A percentile compares a stretch with the other conserved stretches of the same genome.
Conservation (phyloP, 2,329 filamentous ascomycete species). For the Aspergillus cejpii region DNA sequence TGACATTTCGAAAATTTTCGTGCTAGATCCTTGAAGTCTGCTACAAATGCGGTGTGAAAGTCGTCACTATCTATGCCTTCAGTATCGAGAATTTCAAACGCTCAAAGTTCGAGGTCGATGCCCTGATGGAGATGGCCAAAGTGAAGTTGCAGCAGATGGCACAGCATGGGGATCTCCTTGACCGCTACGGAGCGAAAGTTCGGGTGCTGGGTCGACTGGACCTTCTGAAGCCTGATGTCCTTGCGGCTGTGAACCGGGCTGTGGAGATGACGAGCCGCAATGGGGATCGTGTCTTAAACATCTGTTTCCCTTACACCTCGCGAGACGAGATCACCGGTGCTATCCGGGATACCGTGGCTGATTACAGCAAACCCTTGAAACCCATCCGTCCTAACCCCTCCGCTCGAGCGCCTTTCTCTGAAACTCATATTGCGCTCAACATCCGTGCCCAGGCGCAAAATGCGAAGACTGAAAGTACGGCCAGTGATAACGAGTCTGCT, state of each 20-base stretch:
- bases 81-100: conserved; percentile 99
- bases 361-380: conserved; percentile 69
- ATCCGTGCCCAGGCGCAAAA: conserved; percentile 60
- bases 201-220: conserved; percentile 78
- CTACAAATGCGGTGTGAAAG: conserved; percentile 94
- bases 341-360: conserved; percentile 77
- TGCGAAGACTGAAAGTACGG: conserved; percentile 32
- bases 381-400: conserved; percentile 29
- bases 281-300: conserved; percentile 72
- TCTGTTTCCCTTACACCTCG: conserved; percentile 96
- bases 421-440: conserved; percentile 77
- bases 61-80: conserved; percentile 96
- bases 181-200: conserved; percentile 84
- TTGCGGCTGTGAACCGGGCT: conserved; percentile 79
- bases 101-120: conserved; percentile 92
- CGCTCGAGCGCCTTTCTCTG: conserved; percentile 67
- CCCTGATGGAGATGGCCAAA: conserved; percentile 95
- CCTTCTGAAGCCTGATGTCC: conserved; percentile 76
- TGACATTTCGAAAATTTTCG: neutral
- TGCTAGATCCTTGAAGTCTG: conserved; percentile 87
- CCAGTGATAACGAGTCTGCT: conserved; percentile 43
- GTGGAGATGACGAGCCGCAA: conserved; percentile 83
- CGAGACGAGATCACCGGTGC: conserved; percentile 90
- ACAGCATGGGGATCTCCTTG: conserved; percentile 86
- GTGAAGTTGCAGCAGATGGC: conserved; percentile 86